phyloP scores from a whole-genome alignment of 2,329 filamentous ascomycete genomes.

The Claviceps africana region DNA sequence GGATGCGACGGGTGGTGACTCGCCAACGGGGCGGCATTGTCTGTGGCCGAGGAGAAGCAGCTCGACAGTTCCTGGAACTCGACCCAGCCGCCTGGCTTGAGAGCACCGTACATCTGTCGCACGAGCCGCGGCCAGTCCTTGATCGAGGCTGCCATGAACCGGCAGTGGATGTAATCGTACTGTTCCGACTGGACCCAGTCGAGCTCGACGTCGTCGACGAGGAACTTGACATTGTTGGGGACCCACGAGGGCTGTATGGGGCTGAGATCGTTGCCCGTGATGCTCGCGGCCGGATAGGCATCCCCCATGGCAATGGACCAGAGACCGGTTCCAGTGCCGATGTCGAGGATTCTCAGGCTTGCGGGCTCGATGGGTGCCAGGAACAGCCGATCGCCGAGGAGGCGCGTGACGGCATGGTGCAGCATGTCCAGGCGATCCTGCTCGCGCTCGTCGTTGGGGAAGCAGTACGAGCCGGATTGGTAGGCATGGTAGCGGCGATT shows the following conservation, averaged over 20 bases:
- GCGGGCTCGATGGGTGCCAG: constrained; percentile 22
- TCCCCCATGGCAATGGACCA: constrained; percentile 35
- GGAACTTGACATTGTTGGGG: constrained; percentile 43
- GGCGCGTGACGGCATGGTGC: constrained; percentile 20
- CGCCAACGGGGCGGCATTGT: constrained; percentile 18
- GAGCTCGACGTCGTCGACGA: constrained; percentile 45
- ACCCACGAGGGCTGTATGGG: constrained; percentile 33
- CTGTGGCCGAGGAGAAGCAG: constrained; percentile 20
- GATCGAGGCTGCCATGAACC: constrained; percentile 22
- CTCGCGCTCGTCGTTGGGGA: constrained; percentile 25
- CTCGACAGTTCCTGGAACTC: constrained; percentile 30
- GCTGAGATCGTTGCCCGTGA: constrained; percentile 26
- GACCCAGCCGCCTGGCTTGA: constrained; percentile 33
- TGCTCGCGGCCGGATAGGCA: constrained; percentile 19
- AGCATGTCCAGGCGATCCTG: constrained; percentile 26
- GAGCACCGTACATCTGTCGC: constrained; percentile 16
- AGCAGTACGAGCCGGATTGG: constrained; percentile 21
- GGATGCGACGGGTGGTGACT: constrained; percentile 16
- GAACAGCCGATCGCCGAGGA: constrained; percentile 22
- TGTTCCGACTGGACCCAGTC: constrained; percentile 28
- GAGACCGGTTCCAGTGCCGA: constrained; percentile 31
- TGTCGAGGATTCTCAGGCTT: constrained; percentile 26
- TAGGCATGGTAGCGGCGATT: constrained; percentile 28
- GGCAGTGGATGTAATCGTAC: constrained; percentile 22
- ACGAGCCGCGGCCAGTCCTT: constrained; percentile 16